phyloP scores from a whole-genome alignment of 1,284 basidiomycete species.

The Farysia itapuensis region DNA sequence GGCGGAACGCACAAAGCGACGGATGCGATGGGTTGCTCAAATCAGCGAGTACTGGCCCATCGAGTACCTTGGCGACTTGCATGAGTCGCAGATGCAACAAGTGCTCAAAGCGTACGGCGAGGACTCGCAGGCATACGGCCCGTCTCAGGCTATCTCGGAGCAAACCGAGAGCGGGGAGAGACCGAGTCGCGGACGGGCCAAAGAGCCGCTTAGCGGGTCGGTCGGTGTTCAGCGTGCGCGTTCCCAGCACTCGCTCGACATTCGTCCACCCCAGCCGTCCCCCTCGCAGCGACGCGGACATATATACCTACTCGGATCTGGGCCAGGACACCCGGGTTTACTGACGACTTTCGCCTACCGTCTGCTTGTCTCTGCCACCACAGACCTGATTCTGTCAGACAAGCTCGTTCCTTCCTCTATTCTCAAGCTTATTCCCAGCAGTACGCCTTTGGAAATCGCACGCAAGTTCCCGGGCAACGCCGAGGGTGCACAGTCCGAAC shows the following conservation, averaged over 20 bases:
- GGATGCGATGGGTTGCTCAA: conserved; percentile 62
- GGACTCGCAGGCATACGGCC: conserved; percentile 1
- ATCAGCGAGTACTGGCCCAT: conserved; percentile 80
- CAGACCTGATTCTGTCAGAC: conserved; percentile 86
- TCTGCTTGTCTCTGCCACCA: conserved; percentile 71
- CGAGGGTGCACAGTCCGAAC: conserved; percentile 87
- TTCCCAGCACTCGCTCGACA: conserved; percentile 44
- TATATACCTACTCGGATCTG: conserved; percentile 81
- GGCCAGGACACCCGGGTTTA: conserved; percentile 88
- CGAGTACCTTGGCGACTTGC: conserved; percentile 73
- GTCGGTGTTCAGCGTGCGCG: conserved; percentile 12
- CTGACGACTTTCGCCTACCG: conserved; percentile 83
- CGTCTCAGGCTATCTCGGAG: not conserved
- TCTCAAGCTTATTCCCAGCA: conserved; percentile 77
- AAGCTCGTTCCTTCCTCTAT: conserved; percentile 93
- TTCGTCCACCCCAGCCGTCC: conserved; percentile 19
- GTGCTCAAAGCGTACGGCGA: conserved; percentile 35
- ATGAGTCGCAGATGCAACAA: conserved; percentile 70
- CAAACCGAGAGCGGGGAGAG: not conserved
- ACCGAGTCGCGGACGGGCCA: not conserved
- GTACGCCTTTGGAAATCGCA: conserved; percentile 72
- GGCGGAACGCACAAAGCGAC: conserved; percentile 37
- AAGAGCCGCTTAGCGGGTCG: not conserved
- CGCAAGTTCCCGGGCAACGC: conserved; percentile 97
- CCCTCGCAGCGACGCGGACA: conserved; percentile 18